phyloP scores from a whole-genome alignment of 352 stramenopile species.

The Globisporangium rhizosaccharum region DNA sequence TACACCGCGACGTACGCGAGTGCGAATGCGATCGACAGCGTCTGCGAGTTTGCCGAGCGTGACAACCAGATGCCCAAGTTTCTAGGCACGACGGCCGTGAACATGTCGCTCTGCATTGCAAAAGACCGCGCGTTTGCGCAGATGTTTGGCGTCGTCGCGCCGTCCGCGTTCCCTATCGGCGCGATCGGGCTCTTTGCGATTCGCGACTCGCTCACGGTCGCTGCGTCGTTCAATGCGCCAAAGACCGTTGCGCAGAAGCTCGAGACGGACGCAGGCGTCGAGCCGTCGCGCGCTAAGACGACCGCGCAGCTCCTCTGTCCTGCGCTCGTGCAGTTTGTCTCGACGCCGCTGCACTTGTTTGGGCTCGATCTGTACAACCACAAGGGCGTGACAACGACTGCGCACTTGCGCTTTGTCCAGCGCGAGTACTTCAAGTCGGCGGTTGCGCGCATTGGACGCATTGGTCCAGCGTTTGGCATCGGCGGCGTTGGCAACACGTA shows the following conservation, averaged over 20 bases:
- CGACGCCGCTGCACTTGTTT: slow-evolving; percentile 85
- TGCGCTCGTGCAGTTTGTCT: slow-evolving; percentile 82
- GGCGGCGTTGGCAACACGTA: slow-evolving; percentile 84
- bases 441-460: slow-evolving; percentile 75
- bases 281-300: slow-evolving; percentile 43
- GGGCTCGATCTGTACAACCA: slow-evolving; percentile 90
- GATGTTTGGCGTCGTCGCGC: slow-evolving; percentile 87
- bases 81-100: slow-evolving; percentile 81
- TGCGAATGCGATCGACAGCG: slow-evolving; percentile 81
- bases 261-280: slow-evolving; percentile 40
- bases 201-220: slow-evolving; percentile 82
- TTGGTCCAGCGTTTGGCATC: slow-evolving; percentile 87
- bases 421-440: slow-evolving; percentile 86
- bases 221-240: slow-evolving; percentile 85
- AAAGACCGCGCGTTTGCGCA: slow-evolving; percentile 89
- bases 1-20: slow-evolving; percentile 88
- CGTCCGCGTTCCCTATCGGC: slow-evolving; percentile 64
- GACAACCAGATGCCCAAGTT: slow-evolving; percentile 89
- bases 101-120: slow-evolving; percentile 89
- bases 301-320: slow-evolving; percentile 80
- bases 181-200: slow-evolving; percentile 86
- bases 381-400: slow-evolving; percentile 19
- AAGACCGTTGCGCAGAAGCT: slow-evolving; percentile 60
- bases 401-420: slow-evolving; percentile 55
- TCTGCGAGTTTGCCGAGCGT: slow-evolving; percentile 68